Base-by-base conservation (phyloP, 208 protist genomes). In the Trypanosomatidae sp. region DNA sequence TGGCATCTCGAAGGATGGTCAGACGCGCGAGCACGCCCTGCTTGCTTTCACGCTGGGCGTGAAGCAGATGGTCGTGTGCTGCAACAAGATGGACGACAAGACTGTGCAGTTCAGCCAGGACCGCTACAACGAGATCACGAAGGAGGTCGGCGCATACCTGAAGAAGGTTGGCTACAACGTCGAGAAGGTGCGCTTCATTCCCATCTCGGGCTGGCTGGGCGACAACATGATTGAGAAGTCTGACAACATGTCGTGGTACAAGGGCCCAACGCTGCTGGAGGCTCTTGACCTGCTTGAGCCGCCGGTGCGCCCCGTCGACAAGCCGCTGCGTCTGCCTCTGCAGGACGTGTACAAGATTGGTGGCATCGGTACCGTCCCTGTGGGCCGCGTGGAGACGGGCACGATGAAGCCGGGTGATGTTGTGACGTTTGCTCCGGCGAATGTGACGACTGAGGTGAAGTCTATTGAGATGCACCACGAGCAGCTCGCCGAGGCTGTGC, bases 311-410 rank as follows among this genome's bases (percentile, higher is more conserved):
- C 85, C 84, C 27, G 43, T 53, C 20, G 95, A 98, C 53, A 97
- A 97, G 68, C 95, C 96, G 37, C 73, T 98, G 19, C 82, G 96
- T 48, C 50, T 97, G 33, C 88, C 91, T 39, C 52, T 98, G 16
- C 87, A 96, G 73, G 95, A 98, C 66, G 93, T 97, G 53, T 98
- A 96, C 85, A 98, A 98, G 84, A 98, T 98, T 53, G 82, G 44
- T 42, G 74, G 71, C 53, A 76, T 81, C 43, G 71, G 71, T 39
- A 76, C 66, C 7, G 67, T 81, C 28, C 53, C 64, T 30, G 67
- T 73, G 35, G 71, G 71, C 54, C 70, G 73, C 28, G 62, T 86
- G 5, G 72, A 86, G 56, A 75, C 64, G 4, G 76, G 76, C 22
- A 30, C 59, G 44, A 57, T 87, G 47, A 54, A 57, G 43, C 42